Evolutionary conservation across 2,329 filamentous ascomycete genomes (phyloP), one percentile per base, ranked within the genome.

Genomic region (Calonectria pauciramosa): DNA sequence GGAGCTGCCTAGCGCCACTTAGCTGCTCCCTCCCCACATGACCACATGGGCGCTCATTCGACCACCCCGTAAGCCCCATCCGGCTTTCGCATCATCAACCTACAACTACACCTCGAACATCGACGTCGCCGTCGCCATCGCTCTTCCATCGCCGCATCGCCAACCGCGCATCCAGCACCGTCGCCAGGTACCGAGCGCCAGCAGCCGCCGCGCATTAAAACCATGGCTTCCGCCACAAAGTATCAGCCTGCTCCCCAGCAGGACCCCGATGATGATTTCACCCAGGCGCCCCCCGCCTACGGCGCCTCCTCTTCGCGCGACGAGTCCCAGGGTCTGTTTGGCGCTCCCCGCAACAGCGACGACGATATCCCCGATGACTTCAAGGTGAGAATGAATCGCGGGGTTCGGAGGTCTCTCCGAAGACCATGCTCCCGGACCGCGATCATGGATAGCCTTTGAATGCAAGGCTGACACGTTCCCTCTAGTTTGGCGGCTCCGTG

Each of bases 341-440:
- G 92, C 63, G 91, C 90, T 56, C 92, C 95, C 67, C 92, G 96
- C 81, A 91, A 90, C 83, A 96, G 96, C 85, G 92, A 96, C 83
- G 96, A 98, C 86, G 97, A 98, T 82, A 84, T 99, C 56, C 96
- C 96, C 1, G 96, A 99, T 88, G 96, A 99, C 86, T 99, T 99
- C 92, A 99, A 98, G 91, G 94, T 95, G 28, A 34, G 59, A 11
- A 44, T 54, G n/a, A 47, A 7, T 41, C n/a, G 36, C 34, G n/a
- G 34, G n/a, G 13, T 16, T 23, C 20, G 34, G n/a, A 14, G 8
- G 26, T 18, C 4, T 20, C 18, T 28, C 8, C 23, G 56, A 41
- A 34, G 36, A 36, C 26, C 34, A 23, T 44, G 8, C 9, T 13
- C 9, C 36, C 34, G 1, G 18, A 14, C 4, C 34, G n/a, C 38